phyloP scores from a whole-genome alignment of 1,139 yeast species.

The Pneumocystis sp. region DNA sequence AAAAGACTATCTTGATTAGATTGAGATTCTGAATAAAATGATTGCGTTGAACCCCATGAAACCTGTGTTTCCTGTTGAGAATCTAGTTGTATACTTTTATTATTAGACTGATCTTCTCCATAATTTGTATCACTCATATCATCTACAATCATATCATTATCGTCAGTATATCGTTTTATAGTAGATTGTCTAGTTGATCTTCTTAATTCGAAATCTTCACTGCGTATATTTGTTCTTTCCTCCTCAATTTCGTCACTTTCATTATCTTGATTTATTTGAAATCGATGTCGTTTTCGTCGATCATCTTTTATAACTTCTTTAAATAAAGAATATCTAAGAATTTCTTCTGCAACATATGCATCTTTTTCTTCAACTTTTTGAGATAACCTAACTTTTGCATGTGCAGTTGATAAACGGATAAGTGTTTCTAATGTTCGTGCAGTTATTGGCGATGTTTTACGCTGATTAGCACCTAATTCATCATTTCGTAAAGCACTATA shows the following conservation, averaged over 20 bases:
- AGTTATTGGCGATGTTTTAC: slow-evolving; percentile 87
- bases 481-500: slow-evolving; percentile 79
- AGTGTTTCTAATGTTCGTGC: slow-evolving; percentile 95
- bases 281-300: slow-evolving; percentile 20
- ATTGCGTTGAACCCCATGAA: slow-evolving; percentile 10
- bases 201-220: slow-evolving; percentile 3
- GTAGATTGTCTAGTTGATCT: neutral
- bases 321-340: slow-evolving; percentile 73
- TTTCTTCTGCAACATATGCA: slow-evolving; percentile 73
- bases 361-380: slow-evolving; percentile 59
- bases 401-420: slow-evolving; percentile 91
- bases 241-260: slow-evolving; percentile 20
- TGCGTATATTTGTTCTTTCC: slow-evolving; percentile 20
- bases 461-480: slow-evolving; percentile 50
- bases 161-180: slow-evolving; percentile 13
- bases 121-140: slow-evolving; percentile 9
- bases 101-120: slow-evolving; percentile 18
- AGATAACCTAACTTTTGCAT: slow-evolving; percentile 83
- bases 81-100: slow-evolving; percentile 14
- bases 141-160: slow-evolving; percentile 9
- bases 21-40: neutral
- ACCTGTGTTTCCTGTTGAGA: slow-evolving; percentile 7
- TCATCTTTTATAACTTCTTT: slow-evolving; percentile 42
- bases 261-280: slow-evolving; percentile 16
- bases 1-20: neutral